These are phyloP conservation scores for Blastobotrys serpentis DNA, from an alignment of 1,139 yeast genomes.

Conservation along the genomic window DNA sequence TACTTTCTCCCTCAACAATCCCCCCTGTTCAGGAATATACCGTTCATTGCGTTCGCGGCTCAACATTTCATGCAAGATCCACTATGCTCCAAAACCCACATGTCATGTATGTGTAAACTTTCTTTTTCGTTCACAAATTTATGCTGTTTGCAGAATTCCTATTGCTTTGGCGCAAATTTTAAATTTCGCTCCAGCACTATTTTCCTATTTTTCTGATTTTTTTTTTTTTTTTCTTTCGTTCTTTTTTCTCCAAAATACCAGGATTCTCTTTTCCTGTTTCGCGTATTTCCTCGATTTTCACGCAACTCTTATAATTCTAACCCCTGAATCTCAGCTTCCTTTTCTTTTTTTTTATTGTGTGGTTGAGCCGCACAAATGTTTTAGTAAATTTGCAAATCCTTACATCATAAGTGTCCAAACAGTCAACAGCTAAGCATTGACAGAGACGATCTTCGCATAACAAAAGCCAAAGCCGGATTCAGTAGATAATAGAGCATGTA, in stretches of 20 bases:
- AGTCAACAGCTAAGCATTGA: neutral
- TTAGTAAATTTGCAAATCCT: neutral
- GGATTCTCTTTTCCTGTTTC: too few species aligned
- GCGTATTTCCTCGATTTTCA: too few species aligned
- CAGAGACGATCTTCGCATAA: neutral
- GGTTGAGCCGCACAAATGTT: neutral
- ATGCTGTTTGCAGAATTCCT: too few species aligned
- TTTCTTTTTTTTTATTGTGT: neutral
- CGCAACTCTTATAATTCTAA: too few species aligned
- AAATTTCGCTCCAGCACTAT: too few species aligned
- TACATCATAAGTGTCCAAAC: neutral
- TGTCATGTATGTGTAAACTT: neutral
- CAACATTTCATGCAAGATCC: neutral
- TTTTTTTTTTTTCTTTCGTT: too few species aligned
- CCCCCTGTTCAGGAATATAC: conserved; percentile 5
- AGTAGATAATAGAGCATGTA: neutral
- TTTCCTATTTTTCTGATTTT: neutral
- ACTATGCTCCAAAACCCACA: neutral
- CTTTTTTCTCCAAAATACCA: too few species aligned
- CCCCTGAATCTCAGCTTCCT: neutral
- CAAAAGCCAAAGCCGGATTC: neutral
- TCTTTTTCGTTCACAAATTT: neutral
- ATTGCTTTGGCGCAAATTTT: too few species aligned
- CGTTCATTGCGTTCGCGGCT: neutral
- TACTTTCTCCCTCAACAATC: too few species aligned